Base-by-base conservation (phyloP, 2,329 filamentous ascomycete genomes). In the Pyricularia sp. region DNA sequence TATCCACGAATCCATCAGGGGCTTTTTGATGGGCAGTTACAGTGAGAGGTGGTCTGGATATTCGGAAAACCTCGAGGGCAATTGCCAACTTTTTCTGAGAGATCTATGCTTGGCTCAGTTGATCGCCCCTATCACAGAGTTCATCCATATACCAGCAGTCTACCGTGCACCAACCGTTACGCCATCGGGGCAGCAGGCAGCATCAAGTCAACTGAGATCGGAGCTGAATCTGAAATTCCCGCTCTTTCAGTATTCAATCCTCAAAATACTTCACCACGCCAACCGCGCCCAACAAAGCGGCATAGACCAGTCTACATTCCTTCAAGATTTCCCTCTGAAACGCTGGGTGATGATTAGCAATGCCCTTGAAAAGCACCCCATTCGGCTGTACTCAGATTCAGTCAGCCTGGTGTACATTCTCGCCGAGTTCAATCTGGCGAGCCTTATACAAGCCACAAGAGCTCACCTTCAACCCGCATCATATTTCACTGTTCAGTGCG, bases 1-100 rank as follows among this genome's bases (percentile, higher is more conserved):
- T 69, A 82, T 83, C 5, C 81, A 83, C 53, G 78, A 82, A 67
- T 81, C 81, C 0, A 79, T 83, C 0, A 70, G 75, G 0, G 80
- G 82, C 10, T 82, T 79, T 60, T 71, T 83, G 0, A 26, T 80
- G 2, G 74, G 74, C 8, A 74, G 75, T 1, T 66, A 69, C 0
- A 76, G 77, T 0, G 64, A 71, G 0, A n/a, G 78, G 0, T 75
- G 72, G 71, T 70, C 75, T 4, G 72, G 76, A 1, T 65, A 75
- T 44, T 66, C 63, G n/a, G 66, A 62, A 3, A 73, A 76, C 31
- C 71, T 76, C 24, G 64, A 72, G 31, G 70, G 72, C 0, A 64
- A 68, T 49, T 74, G 78, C 24, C 75, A 84, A 55, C 75, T 82
- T 1, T 69, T 64, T 22, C 69, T 83, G 6, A 82, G 78, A 66